Percentiles rank a stretch among this genome's conserved stretches.
phyloP scores from a whole-genome alignment of 345 rosid genomes.

The Moringa oleifera region DNA sequence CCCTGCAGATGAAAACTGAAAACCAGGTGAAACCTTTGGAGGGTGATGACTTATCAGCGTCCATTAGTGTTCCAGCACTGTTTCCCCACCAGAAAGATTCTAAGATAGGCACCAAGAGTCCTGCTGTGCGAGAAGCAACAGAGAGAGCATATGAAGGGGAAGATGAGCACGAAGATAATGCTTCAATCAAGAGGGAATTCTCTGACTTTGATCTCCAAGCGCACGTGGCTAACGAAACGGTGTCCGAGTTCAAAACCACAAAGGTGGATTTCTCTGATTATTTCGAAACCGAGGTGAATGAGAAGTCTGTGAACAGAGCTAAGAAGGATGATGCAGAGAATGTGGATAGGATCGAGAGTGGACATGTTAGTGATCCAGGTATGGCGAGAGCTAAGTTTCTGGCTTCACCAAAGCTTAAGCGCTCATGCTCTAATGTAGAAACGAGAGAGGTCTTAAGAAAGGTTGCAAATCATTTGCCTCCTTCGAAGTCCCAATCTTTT shows the following conservation, averaged over 20 bases:
- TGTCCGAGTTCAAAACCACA: constrained; percentile 16
- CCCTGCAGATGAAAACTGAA: constrained; percentile 44
- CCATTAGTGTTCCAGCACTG: constrained; percentile 28
- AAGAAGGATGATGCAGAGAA: constrained; percentile 16
- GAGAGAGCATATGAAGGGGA: constrained; percentile 67
- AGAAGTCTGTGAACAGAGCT: constrained; percentile 9
- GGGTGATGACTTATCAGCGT: constrained; percentile 32
- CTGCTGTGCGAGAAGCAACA: constrained; percentile 25
- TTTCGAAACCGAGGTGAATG: constrained; percentile 18
- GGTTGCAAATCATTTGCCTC: constrained; percentile 29
- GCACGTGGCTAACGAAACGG: constrained; percentile 21
- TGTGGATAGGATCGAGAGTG: constrained; percentile 32
- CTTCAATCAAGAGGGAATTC: constrained; percentile 51
- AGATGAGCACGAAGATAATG: constrained; percentile 63
- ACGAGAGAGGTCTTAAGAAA: constrained; percentile 32
- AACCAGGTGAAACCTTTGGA: constrained; percentile 51
- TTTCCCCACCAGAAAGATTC: constrained; percentile 15
- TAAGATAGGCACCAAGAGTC: constrained; percentile 24
- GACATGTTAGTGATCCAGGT: constrained; percentile 89
- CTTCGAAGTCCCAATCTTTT: constrained; percentile 33
- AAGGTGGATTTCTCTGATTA: constrained; percentile 18
- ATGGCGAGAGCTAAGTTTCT: constrained; percentile 43
- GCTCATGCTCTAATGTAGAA: constrained; percentile 82
- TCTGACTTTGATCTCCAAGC: constrained; percentile 49
- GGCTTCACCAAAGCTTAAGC: constrained; percentile 66